Conservation (phyloP, 2,329 filamentous ascomycete species). For the Botryosphaeria dothidea region DNA sequence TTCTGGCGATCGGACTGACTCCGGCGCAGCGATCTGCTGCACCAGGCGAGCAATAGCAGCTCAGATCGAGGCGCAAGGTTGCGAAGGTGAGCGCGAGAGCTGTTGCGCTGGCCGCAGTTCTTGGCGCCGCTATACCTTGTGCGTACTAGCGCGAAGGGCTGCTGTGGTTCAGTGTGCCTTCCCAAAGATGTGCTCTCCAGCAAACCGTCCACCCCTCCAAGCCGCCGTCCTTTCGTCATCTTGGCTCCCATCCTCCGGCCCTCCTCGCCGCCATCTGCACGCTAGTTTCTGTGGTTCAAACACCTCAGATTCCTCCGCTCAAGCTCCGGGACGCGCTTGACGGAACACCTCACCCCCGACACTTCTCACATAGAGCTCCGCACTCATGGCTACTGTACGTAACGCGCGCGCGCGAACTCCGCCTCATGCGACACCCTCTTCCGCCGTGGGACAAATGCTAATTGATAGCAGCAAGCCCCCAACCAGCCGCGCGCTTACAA, state of each 20-base stretch:
- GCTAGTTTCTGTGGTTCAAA: conserved; percentile 5
- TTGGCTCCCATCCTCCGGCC: conserved; percentile 15
- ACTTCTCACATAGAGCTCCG: conserved; percentile 17
- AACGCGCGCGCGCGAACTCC: not conserved
- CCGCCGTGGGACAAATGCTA: not conserved
- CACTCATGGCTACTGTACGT: conserved; percentile 25
- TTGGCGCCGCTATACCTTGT: not conserved
- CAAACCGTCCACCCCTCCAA: conserved; percentile 17
- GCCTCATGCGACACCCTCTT: not conserved
- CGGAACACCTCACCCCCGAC: conserved; percentile 21
- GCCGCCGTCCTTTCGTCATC: conserved; percentile 13
- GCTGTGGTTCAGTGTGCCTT: conserved; percentile 2
- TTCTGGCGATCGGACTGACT: not conserved
- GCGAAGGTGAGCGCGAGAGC: not conserved
- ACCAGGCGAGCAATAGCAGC: not conserved
- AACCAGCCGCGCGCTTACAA: conserved; percentile 53
- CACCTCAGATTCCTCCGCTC: not conserved
- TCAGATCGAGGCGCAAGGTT: not conserved
- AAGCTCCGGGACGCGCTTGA: conserved; percentile 15
- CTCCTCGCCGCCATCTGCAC: not conserved
- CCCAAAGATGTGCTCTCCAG: conserved; percentile 6
- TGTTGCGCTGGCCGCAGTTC: conserved; percentile 1
- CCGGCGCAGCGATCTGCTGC: not conserved
- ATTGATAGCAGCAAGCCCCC: conserved; percentile 49
- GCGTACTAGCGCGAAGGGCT: not conserved